phyloP scores from a whole-genome alignment of 345 rosid genomes.

The Garcia nutans region DNA sequence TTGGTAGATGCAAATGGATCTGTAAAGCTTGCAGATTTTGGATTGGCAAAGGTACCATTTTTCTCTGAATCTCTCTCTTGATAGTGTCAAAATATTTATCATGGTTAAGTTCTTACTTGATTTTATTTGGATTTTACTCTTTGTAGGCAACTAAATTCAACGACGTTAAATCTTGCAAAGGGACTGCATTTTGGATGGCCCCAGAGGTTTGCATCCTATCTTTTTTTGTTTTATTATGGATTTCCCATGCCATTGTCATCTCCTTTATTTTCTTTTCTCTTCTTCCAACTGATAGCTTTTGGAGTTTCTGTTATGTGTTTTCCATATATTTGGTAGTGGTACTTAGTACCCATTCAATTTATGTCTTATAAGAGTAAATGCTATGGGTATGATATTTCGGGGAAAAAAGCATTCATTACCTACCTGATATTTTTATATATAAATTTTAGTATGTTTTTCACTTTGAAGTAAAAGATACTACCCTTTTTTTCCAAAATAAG shows the following conservation, averaged over 20 bases:
- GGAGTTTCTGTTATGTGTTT: not conserved
- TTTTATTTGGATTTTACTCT: not conserved
- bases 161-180: conserved; percentile 20
- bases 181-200: conserved; percentile 33
- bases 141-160: conserved; percentile 25
- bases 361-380: not conserved
- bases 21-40: conserved; percentile 46
- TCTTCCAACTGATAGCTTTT: not conserved
- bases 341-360: too few relatives aligned
- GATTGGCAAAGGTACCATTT: conserved; percentile 35
- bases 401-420: not conserved
- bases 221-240: not conserved
- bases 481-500: too few relatives aligned
- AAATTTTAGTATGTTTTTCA: not conserved
- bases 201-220: conserved; percentile 18
- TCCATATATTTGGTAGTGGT: not conserved
- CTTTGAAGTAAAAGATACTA: not conserved
- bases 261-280: not conserved
- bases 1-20: conserved; percentile 34
- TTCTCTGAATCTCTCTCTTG: not conserved
- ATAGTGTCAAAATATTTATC: not conserved
- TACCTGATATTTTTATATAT: not conserved
- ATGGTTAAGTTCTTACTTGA: not conserved
- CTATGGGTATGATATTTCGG: not conserved
- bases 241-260: not conserved